phyloP scores from a whole-genome alignment of 208 protist genomes.

The Leptomonas pyrrhocoris region DNA sequence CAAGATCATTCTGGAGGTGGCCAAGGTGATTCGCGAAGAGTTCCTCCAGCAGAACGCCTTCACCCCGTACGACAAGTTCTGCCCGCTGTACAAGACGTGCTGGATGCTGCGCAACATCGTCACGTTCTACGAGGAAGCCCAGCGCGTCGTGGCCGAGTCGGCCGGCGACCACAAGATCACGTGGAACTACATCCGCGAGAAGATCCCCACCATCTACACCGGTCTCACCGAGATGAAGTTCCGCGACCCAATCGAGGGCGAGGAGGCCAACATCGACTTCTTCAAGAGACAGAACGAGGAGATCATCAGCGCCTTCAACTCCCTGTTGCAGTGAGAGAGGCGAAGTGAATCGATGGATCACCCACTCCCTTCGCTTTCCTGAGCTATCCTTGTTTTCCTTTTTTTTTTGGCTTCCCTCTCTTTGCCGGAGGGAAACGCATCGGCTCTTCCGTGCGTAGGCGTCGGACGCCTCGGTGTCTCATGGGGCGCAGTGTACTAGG shows the following conservation, averaged over 20 bases:
- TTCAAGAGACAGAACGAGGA: conserved; percentile 92
- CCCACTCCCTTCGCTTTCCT: too few species aligned
- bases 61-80: conserved; percentile 97
- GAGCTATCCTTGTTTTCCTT: conserved; percentile 10
- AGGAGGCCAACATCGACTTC: conserved; percentile 85
- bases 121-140: conserved; percentile 96
- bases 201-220: conserved; percentile 85
- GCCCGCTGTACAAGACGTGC: conserved; percentile 98
- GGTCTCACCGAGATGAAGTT: conserved; percentile 93
- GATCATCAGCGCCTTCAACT: conserved; percentile 83
- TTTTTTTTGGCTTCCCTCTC: conserved; percentile 8
- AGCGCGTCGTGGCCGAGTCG: conserved; percentile 90
- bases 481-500: too few species aligned
- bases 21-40: conserved; percentile 99
- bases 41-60: conserved; percentile 99
- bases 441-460: too few species aligned
- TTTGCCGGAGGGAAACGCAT: too few species aligned
- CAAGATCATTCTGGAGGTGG: conserved; percentile 99
- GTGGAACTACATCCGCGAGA: conserved; percentile 94
- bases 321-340: conserved; percentile 72
- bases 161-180: conserved; percentile 95
- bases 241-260: conserved; percentile 84
- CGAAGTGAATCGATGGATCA: background rate
- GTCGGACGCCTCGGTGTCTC: too few species aligned
- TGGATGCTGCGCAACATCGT: conserved; percentile 99